Percentiles rank a stretch among this genome's conserved stretches.
phyloP scores from a whole-genome alignment of 2,329 filamentous ascomycete species.

The Akanthomyces dipterigenus region DNA sequence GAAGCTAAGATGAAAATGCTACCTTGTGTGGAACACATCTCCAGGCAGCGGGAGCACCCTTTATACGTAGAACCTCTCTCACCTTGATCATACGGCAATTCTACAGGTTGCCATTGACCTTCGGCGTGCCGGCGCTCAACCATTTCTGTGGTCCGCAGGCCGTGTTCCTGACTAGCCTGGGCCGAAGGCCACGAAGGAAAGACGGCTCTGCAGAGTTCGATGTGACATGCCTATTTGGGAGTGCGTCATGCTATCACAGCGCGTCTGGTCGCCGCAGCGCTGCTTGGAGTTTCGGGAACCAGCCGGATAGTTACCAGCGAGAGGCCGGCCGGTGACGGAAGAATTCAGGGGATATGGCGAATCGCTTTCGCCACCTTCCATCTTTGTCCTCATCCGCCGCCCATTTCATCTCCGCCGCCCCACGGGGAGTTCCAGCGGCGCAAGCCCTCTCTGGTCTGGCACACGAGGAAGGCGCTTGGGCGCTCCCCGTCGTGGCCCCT shows the following conservation, averaged over 20 bases:
- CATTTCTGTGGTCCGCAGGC: neutral
- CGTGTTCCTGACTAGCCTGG: neutral
- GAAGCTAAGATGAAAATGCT: neutral
- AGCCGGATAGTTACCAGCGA: neutral
- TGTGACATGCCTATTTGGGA: slow-evolving; percentile 2
- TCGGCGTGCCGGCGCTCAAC: neutral
- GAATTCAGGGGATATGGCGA: neutral
- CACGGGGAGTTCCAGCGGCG: neutral
- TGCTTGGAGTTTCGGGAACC: neutral
- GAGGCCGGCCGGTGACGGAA: neutral
- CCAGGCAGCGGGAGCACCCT: neutral
- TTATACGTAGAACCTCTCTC: neutral
- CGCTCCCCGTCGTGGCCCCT: neutral
- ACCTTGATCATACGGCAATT: neutral
- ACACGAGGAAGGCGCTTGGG: neutral
- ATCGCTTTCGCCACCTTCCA: neutral
- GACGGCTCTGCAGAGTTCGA: neutral
- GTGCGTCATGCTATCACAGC: neutral
- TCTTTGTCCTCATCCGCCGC: neutral
- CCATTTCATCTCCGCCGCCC: neutral
- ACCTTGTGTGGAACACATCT: neutral
- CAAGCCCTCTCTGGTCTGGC: neutral
- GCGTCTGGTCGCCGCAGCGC: neutral
- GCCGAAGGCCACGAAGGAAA: neutral
- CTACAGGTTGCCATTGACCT: neutral